Evolutionary conservation across 495 filamentous ascomycete species (phyloP).

Genomic region (Daldinia vernicosa): DNA sequence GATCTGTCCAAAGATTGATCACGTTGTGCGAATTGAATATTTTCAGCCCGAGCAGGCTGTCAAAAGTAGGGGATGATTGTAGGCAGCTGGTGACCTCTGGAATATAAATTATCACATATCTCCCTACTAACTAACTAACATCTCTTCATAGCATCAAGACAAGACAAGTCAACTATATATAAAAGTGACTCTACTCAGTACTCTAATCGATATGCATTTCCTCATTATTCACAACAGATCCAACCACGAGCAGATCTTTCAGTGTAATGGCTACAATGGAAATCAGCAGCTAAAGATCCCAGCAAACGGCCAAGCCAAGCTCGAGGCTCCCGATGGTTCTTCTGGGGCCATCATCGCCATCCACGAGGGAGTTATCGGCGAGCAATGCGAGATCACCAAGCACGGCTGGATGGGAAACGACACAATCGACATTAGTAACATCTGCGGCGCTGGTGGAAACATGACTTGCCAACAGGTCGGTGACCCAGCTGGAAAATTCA

Average conservation of each 20-base stretch:
- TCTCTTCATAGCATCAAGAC: background rate
- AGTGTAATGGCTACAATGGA: conserved; percentile 51
- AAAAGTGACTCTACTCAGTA: too few relatives aligned
- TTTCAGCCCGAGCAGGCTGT: background rate
- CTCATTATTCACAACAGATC: conserved; percentile 50
- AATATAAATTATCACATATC: background rate
- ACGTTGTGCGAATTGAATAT: background rate
- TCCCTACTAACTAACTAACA: background rate
- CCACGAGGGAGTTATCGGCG: conserved; percentile 52
- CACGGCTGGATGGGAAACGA: conserved; percentile 52
- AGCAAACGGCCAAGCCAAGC: conserved; percentile 33
- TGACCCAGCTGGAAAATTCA: conserved; percentile 45
- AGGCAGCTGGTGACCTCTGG: background rate
- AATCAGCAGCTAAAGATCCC: conserved; percentile 47
- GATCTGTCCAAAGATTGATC: background rate
- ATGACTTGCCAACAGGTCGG: conserved; percentile 55
- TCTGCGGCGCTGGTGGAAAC: conserved; percentile 54
- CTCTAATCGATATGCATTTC: conserved; percentile 36
- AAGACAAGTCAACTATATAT: background rate
- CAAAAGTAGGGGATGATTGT: background rate
- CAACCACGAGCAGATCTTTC: conserved; percentile 48
- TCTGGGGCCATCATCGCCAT: conserved; percentile 53
- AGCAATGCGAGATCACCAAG: conserved; percentile 56
- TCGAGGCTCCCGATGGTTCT: conserved; percentile 47
- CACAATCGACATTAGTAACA: conserved; percentile 54